Percentiles rank a stretch among this genome's conserved stretches.
Conservation (phyloP, 306 rosid species). For the Rosa multiflora region DNA sequence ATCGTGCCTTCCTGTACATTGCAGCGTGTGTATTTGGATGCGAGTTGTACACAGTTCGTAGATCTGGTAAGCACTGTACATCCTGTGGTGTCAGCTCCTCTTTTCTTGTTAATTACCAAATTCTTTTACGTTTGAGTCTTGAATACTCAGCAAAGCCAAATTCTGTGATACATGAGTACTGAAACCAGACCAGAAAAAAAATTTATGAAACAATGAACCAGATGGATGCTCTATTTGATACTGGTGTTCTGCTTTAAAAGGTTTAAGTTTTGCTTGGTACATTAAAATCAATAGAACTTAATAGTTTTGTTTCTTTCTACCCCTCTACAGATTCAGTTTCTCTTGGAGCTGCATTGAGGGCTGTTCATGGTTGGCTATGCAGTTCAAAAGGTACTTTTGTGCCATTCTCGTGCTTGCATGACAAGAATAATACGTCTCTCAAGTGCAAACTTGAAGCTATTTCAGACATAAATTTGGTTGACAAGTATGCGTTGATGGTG, state of each 20-base stretch:
- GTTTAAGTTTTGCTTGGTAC: not conserved
- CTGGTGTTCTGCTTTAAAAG: not conserved
- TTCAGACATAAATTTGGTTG: conserved; percentile 54
- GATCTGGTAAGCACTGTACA: conserved; percentile 58
- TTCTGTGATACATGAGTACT: not conserved
- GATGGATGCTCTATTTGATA: not conserved
- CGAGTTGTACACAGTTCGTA: conserved; percentile 80
- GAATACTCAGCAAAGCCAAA: not conserved
- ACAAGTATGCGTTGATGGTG: conserved; percentile 58
- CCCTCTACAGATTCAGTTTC: conserved; percentile 78
- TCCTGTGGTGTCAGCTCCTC: not conserved
- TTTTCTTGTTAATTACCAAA: not conserved
- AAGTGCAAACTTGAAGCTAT: conserved; percentile 63
- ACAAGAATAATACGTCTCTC: conserved; percentile 65
- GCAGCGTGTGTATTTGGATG: conserved; percentile 86
- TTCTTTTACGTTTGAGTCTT: not conserved
- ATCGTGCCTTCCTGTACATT: conserved; percentile 57
- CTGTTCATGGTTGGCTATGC: conserved; percentile 95
- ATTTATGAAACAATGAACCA: not conserved
- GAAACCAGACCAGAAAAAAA: not conserved
- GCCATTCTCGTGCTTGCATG: conserved; percentile 61
- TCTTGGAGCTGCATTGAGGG: conserved; percentile 91
- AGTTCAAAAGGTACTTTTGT: conserved; percentile 55
- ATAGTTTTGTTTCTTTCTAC: not conserved
- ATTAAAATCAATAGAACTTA: not conserved